Conservation (phyloP, 2,329 filamentous ascomycete genomes). For the Xylaria sp. region DNA sequence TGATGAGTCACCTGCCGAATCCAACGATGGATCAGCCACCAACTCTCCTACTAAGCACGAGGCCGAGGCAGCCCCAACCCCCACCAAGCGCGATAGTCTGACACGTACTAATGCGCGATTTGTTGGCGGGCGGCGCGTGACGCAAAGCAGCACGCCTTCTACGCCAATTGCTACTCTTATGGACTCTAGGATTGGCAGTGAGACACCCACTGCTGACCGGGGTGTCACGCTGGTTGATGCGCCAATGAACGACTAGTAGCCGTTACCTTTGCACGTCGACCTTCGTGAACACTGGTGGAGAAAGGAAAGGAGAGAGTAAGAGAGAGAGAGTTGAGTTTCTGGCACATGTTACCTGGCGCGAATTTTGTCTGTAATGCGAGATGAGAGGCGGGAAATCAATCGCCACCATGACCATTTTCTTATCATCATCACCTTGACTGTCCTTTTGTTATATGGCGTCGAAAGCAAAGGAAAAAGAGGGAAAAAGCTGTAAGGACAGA, state of each 20-base stretch:
- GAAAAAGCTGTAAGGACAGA: neutral
- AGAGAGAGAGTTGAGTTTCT: neutral
- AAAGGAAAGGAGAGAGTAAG: neutral
- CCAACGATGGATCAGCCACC: slow-evolving; percentile 40
- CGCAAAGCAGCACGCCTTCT: slow-evolving; percentile 30
- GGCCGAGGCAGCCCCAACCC: slow-evolving; percentile 56
- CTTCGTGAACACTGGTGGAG: neutral
- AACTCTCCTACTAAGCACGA: slow-evolving; percentile 38
- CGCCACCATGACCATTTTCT: neutral
- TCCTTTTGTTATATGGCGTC: slow-evolving; percentile 9
- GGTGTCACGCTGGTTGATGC: slow-evolving; percentile 49
- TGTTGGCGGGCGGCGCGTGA: slow-evolving; percentile 47
- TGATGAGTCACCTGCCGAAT: slow-evolving; percentile 44
- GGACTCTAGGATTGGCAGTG: slow-evolving; percentile 22
- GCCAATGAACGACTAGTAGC: slow-evolving; percentile 46
- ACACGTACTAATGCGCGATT: slow-evolving; percentile 49
- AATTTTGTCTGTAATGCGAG: slow-evolving; percentile 11
- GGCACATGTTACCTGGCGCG: slow-evolving; percentile 1
- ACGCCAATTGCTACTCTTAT: slow-evolving; percentile 23
- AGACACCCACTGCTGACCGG: slow-evolving; percentile 31
- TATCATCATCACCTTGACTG: neutral
- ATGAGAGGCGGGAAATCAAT: neutral
- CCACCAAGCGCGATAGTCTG: slow-evolving; percentile 56
- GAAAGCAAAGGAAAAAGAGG: slow-evolving; percentile 3
- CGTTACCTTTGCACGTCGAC: slow-evolving; percentile 7